Evolutionary conservation across 2,329 filamentous ascomycete species (phyloP).

Genomic region (Trichophyton rubrum): DNA sequence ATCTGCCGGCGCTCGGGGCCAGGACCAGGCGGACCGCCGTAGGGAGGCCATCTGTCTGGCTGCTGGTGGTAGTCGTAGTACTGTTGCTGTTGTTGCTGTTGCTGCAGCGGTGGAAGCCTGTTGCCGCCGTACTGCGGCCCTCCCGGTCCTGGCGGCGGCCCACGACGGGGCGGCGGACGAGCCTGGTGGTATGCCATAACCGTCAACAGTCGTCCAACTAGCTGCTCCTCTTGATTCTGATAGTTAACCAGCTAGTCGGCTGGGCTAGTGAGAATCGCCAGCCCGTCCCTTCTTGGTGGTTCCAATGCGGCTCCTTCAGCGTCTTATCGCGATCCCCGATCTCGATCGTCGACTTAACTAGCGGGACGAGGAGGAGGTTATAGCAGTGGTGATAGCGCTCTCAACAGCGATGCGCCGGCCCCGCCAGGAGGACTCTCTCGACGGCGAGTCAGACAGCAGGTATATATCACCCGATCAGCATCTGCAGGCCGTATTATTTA

Average conservation of each 20-base stretch:
- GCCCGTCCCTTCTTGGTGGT: not conserved
- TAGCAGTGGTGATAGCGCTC: no score
- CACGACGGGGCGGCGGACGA: not conserved
- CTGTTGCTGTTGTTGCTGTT: not conserved
- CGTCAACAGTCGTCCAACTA: not conserved
- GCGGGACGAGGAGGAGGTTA: no score
- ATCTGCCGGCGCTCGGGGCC: not conserved
- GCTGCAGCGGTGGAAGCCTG: not conserved
- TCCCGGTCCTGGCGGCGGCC: not conserved
- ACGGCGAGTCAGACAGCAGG: no score
- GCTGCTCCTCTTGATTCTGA: not conserved
- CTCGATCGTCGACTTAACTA: not conserved
- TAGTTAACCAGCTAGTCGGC: not conserved
- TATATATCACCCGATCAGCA: no score
- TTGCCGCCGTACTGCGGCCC: not conserved
- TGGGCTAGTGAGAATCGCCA: not conserved
- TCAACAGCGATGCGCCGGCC: not conserved
- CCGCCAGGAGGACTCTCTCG: not conserved
- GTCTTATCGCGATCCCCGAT: not conserved
- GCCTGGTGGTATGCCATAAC: conserved; percentile 1
- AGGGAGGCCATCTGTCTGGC: not conserved
- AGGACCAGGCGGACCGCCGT: not conserved
- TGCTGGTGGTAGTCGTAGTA: not conserved
- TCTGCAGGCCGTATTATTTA: no score
- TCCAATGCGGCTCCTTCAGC: not conserved